Evolutionary conservation across 306 rosid species (phyloP).

Genomic region (Lotus japonicus): DNA sequence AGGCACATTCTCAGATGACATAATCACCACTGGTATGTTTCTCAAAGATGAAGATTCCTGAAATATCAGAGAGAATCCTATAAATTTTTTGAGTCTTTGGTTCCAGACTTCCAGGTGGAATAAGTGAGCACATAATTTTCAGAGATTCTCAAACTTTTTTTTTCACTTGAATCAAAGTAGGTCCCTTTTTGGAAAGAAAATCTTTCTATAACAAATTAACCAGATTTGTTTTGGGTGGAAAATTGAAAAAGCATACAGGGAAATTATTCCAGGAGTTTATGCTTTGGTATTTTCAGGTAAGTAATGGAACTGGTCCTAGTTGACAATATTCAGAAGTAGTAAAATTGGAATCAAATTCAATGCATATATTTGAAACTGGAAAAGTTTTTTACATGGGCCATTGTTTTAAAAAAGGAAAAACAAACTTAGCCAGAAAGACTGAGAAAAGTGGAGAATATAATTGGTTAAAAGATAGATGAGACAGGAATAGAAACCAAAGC

Average conservation of each 20-base stretch:
- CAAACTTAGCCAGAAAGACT: constrained; percentile 22
- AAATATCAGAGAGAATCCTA: constrained; percentile 34
- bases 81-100: constrained; percentile 18
- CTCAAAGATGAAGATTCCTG: constrained; percentile 84
- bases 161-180: constrained; percentile 9
- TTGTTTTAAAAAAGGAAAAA: background rate
- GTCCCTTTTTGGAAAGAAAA: constrained; percentile 16
- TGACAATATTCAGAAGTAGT: constrained; percentile 10
- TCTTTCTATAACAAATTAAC: constrained; percentile 14
- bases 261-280: constrained; percentile 29
- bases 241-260: constrained; percentile 24
- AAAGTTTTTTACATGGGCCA: background rate
- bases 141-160: constrained; percentile 14
- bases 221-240: constrained; percentile 31
- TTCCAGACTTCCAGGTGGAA: constrained; percentile 25
- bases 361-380: constrained; percentile 19
- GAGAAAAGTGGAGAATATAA: constrained; percentile 24
- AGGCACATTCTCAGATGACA: constrained; percentile 96
- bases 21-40: constrained; percentile 92
- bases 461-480: constrained; percentile 21
- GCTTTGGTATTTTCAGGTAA: constrained; percentile 5
- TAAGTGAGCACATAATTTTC: constrained; percentile 10
- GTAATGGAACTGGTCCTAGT: constrained; percentile 22
- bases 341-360: constrained; percentile 33
- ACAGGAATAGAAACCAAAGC: constrained; percentile 22